Conservation (phyloP, 2,329 filamentous ascomycete genomes). For the Colletotrichum acutatum region DNA sequence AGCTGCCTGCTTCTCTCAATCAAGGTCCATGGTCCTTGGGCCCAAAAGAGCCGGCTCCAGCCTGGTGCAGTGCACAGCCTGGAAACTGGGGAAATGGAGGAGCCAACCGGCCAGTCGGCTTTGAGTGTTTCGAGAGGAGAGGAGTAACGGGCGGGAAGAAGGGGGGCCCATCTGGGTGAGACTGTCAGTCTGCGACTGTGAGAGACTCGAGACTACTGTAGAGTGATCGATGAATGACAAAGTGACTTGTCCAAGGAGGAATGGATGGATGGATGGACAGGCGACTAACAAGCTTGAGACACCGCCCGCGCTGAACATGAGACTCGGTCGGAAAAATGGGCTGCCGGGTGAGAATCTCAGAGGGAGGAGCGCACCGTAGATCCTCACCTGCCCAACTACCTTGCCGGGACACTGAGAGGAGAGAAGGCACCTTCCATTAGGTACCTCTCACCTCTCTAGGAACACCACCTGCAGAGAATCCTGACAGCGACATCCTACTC, state of each 20-base stretch:
- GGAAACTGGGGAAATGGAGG: constrained; percentile 30
- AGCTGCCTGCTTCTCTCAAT: neutral
- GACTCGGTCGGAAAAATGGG: neutral
- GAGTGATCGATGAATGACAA: neutral
- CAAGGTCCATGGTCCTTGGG: neutral
- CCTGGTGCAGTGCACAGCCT: constrained; percentile 30
- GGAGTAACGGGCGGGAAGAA: neutral
- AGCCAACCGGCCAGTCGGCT: constrained; percentile 8
- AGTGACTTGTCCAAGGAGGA: neutral
- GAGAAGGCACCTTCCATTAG: neutral
- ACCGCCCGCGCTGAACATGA: neutral
- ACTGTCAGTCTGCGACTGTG: neutral
- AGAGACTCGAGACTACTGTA: neutral
- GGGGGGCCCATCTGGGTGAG: neutral
- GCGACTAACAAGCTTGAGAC: neutral
- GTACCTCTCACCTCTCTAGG: no score
- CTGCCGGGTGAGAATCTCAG: neutral
- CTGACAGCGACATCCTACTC: neutral
- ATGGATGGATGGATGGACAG: neutral
- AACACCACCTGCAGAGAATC: no score
- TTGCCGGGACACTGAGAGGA: constrained; percentile 2
- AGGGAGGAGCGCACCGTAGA: constrained; percentile 13
- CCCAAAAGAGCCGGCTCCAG: constrained; percentile 11
- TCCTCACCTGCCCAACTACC: constrained; percentile 21
- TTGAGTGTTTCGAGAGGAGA: constrained; percentile 9